Percentiles rank a stretch among this genome's conserved stretches.
phyloP scores from a whole-genome alignment of 768 basidiomycete genomes.

The Psilocybe subaeruginosa region DNA sequence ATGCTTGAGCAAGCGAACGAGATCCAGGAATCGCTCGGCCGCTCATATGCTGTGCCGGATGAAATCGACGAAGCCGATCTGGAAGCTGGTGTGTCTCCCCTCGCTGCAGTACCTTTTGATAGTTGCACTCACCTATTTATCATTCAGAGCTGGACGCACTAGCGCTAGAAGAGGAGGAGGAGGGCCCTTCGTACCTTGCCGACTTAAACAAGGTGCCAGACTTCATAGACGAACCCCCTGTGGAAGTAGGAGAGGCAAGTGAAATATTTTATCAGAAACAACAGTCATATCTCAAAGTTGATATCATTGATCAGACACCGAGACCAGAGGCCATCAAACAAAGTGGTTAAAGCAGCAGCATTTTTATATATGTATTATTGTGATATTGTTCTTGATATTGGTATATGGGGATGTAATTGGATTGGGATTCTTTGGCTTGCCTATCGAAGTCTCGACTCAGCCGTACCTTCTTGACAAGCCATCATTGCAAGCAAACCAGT shows the following conservation, averaged over 20 bases:
- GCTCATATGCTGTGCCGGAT: constrained; percentile 96
- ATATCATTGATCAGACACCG: constrained; percentile 34
- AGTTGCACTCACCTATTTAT: neutral
- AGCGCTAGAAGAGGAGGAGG: constrained; percentile 90
- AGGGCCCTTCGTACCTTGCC: constrained; percentile 84
- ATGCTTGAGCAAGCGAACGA: constrained; percentile 96
- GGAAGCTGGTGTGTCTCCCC: constrained; percentile 76
- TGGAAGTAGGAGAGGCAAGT: constrained; percentile 66
- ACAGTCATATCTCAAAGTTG: neutral
- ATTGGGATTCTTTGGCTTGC: constrained; percentile 1
- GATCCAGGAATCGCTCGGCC: constrained; percentile 90
- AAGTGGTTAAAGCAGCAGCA: constrained; percentile 35
- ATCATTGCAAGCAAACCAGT: constrained; percentile 72
- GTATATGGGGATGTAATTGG: constrained; percentile 21
- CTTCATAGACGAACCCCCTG: constrained; percentile 88
- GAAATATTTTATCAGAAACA: neutral
- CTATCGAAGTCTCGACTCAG: constrained; percentile 30
- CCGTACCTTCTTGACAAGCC: constrained; percentile 60
- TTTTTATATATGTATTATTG: constrained; percentile 21
- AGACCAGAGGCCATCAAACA: constrained; percentile 60
- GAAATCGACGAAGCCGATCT: constrained; percentile 98
- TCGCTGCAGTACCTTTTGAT: neutral
- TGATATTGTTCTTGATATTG: constrained; percentile 4
- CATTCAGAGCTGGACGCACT: constrained; percentile 90
- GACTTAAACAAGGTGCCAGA: constrained; percentile 90